A percentile compares a stretch with the other conserved stretches of the same genome.
Evolutionary conservation across 2,329 filamentous ascomycete genomes (phyloP).

Genomic region (Botrytis aclada): DNA sequence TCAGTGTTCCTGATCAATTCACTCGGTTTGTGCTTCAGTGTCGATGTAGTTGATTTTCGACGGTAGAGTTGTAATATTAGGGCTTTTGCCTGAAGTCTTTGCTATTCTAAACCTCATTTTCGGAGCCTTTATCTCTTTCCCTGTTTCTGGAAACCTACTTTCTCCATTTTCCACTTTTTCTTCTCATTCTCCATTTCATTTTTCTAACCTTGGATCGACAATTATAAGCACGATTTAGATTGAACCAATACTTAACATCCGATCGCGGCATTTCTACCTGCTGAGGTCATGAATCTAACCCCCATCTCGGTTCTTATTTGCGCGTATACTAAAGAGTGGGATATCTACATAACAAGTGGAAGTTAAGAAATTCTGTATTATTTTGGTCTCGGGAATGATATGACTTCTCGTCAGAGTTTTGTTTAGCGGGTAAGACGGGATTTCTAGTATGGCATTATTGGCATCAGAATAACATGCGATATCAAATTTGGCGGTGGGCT

Average conservation of each 20-base stretch:
- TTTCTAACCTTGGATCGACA: neutral
- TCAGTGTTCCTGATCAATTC: neutral
- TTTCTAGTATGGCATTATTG: neutral
- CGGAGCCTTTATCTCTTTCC: neutral
- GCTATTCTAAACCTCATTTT: neutral
- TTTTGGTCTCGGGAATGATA: too few relatives aligned
- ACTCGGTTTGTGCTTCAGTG: neutral
- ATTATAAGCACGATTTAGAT: neutral
- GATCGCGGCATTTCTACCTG: neutral
- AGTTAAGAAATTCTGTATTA: too few relatives aligned
- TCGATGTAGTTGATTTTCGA: neutral
- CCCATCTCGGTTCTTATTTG: neutral
- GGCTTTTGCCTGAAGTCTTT: neutral
- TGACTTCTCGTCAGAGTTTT: too few relatives aligned
- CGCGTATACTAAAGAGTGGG: too few relatives aligned
- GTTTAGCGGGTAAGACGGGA: too few relatives aligned
- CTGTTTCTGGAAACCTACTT: neutral
- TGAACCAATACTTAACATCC: neutral
- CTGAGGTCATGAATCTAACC: neutral
- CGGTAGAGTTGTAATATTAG: neutral
- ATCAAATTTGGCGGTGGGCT: too few relatives aligned
- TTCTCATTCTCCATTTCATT: neutral
- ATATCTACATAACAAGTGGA: too few relatives aligned
- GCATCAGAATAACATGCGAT: neutral
- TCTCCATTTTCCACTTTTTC: neutral